Evolutionary conservation across 2,329 filamentous ascomycete genomes (phyloP).

Genomic region (Colletotrichum sidae): DNA sequence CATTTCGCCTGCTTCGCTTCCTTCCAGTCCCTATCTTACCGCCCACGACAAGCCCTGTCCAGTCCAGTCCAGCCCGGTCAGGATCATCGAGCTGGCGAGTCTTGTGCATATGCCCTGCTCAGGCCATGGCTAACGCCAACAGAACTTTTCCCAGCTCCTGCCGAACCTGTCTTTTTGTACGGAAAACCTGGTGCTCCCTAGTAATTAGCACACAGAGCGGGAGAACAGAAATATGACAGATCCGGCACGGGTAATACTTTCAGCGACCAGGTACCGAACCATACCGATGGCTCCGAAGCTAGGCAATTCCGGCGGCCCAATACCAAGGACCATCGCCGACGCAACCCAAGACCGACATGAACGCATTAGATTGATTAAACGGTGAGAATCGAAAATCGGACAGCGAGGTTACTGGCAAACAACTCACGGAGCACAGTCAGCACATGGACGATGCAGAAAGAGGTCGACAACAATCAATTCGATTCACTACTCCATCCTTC

Average conservation of each 20-base stretch:
- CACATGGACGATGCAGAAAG: not conserved
- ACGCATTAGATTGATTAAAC: conserved; percentile 30
- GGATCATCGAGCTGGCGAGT: too few species aligned
- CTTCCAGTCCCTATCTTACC: not conserved
- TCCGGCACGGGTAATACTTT: too few species aligned
- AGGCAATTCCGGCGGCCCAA: conserved; percentile 18
- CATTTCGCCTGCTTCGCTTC: not conserved
- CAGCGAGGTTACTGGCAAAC: not conserved
- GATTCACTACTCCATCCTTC: conserved; percentile 26
- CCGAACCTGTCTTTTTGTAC: not conserved
- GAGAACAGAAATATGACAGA: not conserved
- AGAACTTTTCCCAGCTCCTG: conserved; percentile 10
- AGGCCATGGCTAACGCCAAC: conserved; percentile 1
- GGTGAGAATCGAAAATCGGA: conserved; percentile 30
- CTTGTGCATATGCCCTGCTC: not conserved
- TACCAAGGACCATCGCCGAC: conserved; percentile 24
- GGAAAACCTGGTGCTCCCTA: too few species aligned
- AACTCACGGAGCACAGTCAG: not conserved
- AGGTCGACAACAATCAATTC: conserved; percentile 14
- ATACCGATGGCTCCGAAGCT: conserved; percentile 4
- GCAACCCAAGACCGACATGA: not conserved
- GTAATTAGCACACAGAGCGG: not conserved
- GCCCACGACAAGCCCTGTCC: not conserved
- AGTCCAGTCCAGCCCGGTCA: too few species aligned
- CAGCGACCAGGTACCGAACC: too few species aligned